Conservation (phyloP, 225 moss, liverwort and hornwort species). For the Asterella californica region DNA sequence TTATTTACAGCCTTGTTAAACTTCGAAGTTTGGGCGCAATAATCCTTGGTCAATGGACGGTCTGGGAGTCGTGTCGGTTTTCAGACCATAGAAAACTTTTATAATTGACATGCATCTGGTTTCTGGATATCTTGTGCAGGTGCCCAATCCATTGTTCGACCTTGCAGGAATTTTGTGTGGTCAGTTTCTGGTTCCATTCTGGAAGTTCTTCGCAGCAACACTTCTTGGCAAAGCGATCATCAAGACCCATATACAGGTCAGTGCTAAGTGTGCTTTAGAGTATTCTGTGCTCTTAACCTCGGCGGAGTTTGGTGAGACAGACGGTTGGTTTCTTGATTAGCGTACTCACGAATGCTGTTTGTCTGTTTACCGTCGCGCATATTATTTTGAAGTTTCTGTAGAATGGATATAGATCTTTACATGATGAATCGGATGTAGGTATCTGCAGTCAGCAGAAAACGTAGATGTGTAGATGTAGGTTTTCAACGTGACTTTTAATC, state of each 20-base stretch:
- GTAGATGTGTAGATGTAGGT: no score
- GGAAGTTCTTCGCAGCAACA: constrained; percentile 93
- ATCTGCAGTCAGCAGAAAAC: no score
- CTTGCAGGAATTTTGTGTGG: constrained; percentile 95
- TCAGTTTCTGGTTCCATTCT: constrained; percentile 88
- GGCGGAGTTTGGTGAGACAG: no score
- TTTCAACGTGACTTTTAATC: no score
- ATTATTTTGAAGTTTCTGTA: background rate
- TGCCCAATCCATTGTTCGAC: constrained; percentile 96
- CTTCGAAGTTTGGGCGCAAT: background rate
- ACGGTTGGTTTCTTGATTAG: background rate
- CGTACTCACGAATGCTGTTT: background rate
- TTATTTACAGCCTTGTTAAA: background rate
- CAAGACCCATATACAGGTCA: constrained; percentile 82
- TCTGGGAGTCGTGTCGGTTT: background rate
- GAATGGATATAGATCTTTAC: no score
- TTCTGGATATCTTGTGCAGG: constrained; percentile 32
- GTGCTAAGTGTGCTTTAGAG: background rate
- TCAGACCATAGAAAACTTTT: background rate
- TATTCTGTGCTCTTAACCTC: background rate
- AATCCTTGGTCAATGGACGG: background rate
- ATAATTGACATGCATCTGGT: background rate
- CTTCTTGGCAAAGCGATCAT: constrained; percentile 88
- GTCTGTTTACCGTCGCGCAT: background rate
- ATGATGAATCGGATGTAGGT: no score